phyloP scores from a whole-genome alignment of 2,329 filamentous ascomycete species.

The Pseudonectria buxi region DNA sequence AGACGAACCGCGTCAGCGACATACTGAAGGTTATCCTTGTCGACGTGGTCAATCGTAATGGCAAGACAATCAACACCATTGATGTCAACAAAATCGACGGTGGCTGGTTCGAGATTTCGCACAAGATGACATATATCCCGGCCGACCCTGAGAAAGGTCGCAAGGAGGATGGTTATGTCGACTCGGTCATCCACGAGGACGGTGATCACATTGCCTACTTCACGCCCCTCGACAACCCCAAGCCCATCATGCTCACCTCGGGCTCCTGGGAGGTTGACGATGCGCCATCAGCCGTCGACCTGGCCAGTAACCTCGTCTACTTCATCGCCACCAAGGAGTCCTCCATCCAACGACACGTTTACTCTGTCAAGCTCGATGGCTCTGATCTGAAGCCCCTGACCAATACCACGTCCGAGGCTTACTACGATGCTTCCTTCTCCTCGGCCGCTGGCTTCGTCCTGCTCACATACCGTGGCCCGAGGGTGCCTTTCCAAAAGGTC shows the following conservation, averaged over 20 bases:
- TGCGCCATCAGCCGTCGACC: conserved; percentile 76
- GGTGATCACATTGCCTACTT: conserved; percentile 94
- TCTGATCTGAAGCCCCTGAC: conserved; percentile 67
- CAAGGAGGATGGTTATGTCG: conserved; percentile 81
- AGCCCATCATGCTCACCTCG: conserved; percentile 80
- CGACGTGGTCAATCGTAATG: conserved; percentile 66
- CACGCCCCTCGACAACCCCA: conserved; percentile 71
- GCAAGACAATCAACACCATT: conserved; percentile 70
- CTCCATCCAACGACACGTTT: conserved; percentile 84
- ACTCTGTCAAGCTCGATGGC: conserved; percentile 80
- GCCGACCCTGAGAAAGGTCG: conserved; percentile 72
- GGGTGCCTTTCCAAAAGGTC: conserved; percentile 85
- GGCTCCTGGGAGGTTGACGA: conserved; percentile 89
- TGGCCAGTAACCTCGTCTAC: conserved; percentile 82
- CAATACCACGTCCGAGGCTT: conserved; percentile 65
- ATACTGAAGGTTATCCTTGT: conserved; percentile 81
- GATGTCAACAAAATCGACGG: conserved; percentile 83
- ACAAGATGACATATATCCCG: conserved; percentile 79
- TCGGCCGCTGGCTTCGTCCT: conserved; percentile 73
- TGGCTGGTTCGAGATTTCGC: conserved; percentile 93
- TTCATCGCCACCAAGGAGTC: conserved; percentile 82
- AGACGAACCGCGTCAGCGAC: conserved; percentile 92
- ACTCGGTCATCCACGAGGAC: conserved; percentile 78
- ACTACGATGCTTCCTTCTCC: conserved; percentile 81
- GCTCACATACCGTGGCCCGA: conserved; percentile 77